These are phyloP conservation scores for Dendrobium catenatum DNA, from an alignment of 106 monocot species.

Conservation along the genomic window DNA sequence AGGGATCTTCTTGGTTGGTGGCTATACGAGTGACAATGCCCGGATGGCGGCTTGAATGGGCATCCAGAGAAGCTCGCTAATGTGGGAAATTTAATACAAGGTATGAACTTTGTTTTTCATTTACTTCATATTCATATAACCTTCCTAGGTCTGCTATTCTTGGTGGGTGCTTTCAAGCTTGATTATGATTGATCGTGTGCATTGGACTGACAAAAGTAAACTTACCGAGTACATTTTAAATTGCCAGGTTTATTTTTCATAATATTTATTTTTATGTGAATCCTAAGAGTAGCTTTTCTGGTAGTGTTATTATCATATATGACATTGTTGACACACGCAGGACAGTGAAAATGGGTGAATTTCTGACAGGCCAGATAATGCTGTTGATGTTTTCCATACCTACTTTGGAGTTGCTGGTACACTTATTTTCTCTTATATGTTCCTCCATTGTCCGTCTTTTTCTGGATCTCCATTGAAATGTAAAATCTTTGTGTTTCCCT, in stretches of 20 bases:
- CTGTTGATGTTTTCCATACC: constrained; percentile 91
- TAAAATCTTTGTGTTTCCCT: neutral
- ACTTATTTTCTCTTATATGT: neutral
- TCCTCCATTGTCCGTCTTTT: neutral
- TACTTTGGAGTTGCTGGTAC: constrained; percentile 94
- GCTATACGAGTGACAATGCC: constrained; percentile 87
- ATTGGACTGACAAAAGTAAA: constrained; percentile 91
- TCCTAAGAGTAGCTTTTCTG: neutral
- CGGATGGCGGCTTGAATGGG: constrained; percentile 82
- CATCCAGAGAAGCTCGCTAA: constrained; percentile 90
- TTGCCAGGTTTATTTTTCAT: constrained; percentile 56
- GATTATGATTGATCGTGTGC: constrained; percentile 83
- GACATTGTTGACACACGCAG: constrained; percentile 24
- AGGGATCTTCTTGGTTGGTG: constrained; percentile 99
- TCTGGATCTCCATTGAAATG: neutral
- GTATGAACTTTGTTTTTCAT: neutral
- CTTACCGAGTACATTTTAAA: constrained; percentile 73
- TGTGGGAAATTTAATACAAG: constrained; percentile 29
- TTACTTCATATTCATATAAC: neutral
- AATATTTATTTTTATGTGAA: neutral
- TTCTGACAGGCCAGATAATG: constrained; percentile 94
- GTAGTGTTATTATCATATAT: neutral
- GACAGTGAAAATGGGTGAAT: constrained; percentile 94
- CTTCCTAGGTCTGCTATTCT: constrained; percentile 82
- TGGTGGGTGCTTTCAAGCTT: constrained; percentile 95